phyloP scores from a whole-genome alignment of 495 filamentous ascomycete genomes.

The Delitschia confertaspora region DNA sequence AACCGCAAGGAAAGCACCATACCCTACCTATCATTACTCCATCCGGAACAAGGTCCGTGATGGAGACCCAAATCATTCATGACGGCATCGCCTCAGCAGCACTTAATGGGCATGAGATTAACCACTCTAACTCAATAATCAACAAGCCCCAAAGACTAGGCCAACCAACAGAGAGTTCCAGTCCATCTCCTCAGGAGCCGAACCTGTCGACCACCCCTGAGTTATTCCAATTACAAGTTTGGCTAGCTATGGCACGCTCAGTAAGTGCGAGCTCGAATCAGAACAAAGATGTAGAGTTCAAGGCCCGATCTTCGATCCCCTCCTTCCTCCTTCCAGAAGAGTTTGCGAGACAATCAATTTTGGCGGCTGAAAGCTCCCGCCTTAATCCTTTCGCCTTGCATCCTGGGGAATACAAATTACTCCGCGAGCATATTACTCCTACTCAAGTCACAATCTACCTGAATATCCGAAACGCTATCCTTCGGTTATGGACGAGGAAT shows the following conservation, averaged over 20 bases:
- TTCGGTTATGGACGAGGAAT: slow-evolving; percentile 85
- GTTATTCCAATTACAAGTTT: slow-evolving; percentile 14
- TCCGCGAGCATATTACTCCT: slow-evolving; percentile 74
- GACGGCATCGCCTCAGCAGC: neutral
- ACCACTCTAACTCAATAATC: neutral
- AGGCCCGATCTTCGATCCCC: slow-evolving; percentile 55
- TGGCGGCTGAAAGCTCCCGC: slow-evolving; percentile 79
- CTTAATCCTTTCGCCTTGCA: slow-evolving; percentile 86
- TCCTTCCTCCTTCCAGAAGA: slow-evolving; percentile 58
- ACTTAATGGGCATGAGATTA: neutral
- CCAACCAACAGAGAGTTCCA: neutral
- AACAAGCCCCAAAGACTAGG: neutral
- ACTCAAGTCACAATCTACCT: slow-evolving; percentile 91
- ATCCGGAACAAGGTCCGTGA: neutral
- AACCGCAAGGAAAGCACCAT: neutral
- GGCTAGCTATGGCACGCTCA: neutral
- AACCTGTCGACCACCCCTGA: slow-evolving; percentile 16
- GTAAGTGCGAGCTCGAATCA: slow-evolving; percentile 4
- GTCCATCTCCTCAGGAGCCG: slow-evolving; percentile 1
- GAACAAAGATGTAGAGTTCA: slow-evolving; percentile 7
- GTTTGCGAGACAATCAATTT: slow-evolving; percentile 79
- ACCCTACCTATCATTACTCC: neutral
- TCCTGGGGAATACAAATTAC: slow-evolving; percentile 68
- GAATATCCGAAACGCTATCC: slow-evolving; percentile 91
- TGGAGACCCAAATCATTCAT: slow-evolving; percentile 5